Evolutionary conservation across 768 basidiomycete genomes (phyloP).

Genomic region (Pisolithus tinctorius): DNA sequence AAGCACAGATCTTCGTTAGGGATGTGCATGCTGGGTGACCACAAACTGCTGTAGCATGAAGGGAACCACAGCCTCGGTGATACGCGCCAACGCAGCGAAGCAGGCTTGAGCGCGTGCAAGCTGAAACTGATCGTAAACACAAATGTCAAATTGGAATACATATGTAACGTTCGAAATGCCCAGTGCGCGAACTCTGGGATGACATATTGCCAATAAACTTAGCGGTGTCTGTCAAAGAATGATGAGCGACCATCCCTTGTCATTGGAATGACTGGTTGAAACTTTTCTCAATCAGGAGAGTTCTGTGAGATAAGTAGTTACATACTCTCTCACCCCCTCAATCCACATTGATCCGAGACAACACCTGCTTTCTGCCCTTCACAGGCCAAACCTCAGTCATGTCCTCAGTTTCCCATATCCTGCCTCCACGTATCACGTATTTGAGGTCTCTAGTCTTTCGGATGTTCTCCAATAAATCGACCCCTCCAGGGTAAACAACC

Average conservation of each 20-base stretch:
- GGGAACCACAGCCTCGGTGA: slow-evolving; percentile 8
- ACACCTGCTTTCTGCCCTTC: slow-evolving; percentile 43
- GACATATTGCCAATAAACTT: no score
- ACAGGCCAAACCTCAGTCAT: slow-evolving; percentile 73
- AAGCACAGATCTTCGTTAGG: background rate
- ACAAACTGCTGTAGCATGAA: slow-evolving; percentile 2
- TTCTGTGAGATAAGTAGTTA: no score
- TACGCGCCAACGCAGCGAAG: background rate
- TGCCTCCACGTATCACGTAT: slow-evolving; percentile 60
- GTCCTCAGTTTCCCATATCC: slow-evolving; percentile 59
- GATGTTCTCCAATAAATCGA: slow-evolving; percentile 52
- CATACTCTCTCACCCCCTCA: slow-evolving; percentile 10
- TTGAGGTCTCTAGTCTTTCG: slow-evolving; percentile 42
- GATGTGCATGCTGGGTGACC: background rate
- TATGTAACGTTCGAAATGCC: no score
- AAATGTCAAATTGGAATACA: no score
- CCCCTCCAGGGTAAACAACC: slow-evolving; percentile 54
- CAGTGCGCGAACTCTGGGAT: no score
- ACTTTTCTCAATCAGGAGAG: no score
- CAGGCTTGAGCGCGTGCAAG: background rate
- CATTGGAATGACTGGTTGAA: no score
- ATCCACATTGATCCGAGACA: slow-evolving; percentile 55
- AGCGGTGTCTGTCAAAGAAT: no score
- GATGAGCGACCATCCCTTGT: no score
- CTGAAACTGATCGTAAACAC: no score